Conservation (phyloP, 768 basidiomycete genomes). For the Rhizopogon vesiculosus region DNA sequence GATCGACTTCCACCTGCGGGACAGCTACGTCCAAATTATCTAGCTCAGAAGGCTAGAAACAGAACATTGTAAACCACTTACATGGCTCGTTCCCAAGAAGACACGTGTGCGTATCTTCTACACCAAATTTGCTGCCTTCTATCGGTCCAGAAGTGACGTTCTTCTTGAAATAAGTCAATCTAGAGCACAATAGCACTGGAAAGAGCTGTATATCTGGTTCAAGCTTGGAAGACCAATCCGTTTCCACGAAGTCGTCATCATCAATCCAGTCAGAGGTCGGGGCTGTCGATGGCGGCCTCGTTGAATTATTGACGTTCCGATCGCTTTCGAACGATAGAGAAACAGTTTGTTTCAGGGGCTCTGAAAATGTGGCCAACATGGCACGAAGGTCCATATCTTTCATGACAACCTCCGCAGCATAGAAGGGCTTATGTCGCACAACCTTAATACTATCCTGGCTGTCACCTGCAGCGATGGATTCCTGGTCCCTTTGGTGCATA, state of each 20-base stretch:
- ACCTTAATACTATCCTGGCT: slow-evolving; percentile 54
- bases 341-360: slow-evolving; percentile 60
- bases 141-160: slow-evolving; percentile 38
- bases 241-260: slow-evolving; percentile 77
- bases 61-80: slow-evolving; percentile 29
- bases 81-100: slow-evolving; percentile 69
- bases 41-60: not conserved
- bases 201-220: slow-evolving; percentile 64
- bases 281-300: slow-evolving; percentile 27
- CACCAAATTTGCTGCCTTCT: slow-evolving; percentile 75
- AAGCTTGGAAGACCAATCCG: slow-evolving; percentile 53
- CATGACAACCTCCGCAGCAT: slow-evolving; percentile 80
- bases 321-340: slow-evolving; percentile 43
- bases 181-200: slow-evolving; percentile 73
- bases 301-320: slow-evolving; percentile 31
- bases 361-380: slow-evolving; percentile 71
- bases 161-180: slow-evolving; percentile 76
- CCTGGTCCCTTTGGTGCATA: slow-evolving; percentile 89
- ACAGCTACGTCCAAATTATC: slow-evolving; percentile 40
- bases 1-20: slow-evolving; percentile 56
- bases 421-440: slow-evolving; percentile 76
- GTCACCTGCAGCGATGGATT: slow-evolving; percentile 56
- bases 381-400: slow-evolving; percentile 74
- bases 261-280: slow-evolving; percentile 65
- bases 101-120: slow-evolving; percentile 80